Percentiles rank a stretch among this genome's conserved stretches.
These are phyloP conservation scores for Ceratocystis cubensis DNA, from an alignment of 2,329 filamentous ascomycete genomes.

Conservation along the genomic window DNA sequence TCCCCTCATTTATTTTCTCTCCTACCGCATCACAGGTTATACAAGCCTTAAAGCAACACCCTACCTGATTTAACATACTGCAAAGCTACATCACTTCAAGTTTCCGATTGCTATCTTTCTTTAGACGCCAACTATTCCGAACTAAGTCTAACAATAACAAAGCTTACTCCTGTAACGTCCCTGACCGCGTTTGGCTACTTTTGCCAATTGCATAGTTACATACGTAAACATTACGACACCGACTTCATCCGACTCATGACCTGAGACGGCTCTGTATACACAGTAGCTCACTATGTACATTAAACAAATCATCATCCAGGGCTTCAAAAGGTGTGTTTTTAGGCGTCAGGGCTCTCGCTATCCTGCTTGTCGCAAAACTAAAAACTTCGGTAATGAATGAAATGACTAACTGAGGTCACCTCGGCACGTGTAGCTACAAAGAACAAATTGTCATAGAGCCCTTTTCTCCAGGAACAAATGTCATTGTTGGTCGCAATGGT, in stretches of 20 bases:
- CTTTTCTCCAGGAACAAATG: constrained; percentile 94
- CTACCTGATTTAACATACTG: background rate
- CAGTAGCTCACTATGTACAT: constrained; percentile 64
- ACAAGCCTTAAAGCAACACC: background rate
- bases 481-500: constrained; percentile 97
- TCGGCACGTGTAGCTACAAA: constrained; percentile 63
- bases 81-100: background rate
- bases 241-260: background rate
- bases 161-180: background rate
- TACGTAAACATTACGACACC: background rate
- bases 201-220: background rate
- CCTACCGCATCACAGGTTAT: background rate
- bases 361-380: background rate
- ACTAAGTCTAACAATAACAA: background rate
- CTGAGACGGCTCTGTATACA: constrained; percentile 13
- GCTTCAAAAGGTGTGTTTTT: constrained; percentile 82
- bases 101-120: background rate
- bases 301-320: constrained; percentile 99
- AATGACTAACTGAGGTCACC: constrained; percentile 24
- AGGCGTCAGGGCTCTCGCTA: background rate
- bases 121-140: background rate
- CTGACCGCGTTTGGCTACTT: background rate
- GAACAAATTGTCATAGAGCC: constrained; percentile 98
- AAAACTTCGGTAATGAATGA: background rate
- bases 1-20: constrained; percentile 1